These are phyloP conservation scores for Neurospora discreta DNA, from an alignment of 495 filamentous ascomycete species.

Conservation along the genomic window DNA sequence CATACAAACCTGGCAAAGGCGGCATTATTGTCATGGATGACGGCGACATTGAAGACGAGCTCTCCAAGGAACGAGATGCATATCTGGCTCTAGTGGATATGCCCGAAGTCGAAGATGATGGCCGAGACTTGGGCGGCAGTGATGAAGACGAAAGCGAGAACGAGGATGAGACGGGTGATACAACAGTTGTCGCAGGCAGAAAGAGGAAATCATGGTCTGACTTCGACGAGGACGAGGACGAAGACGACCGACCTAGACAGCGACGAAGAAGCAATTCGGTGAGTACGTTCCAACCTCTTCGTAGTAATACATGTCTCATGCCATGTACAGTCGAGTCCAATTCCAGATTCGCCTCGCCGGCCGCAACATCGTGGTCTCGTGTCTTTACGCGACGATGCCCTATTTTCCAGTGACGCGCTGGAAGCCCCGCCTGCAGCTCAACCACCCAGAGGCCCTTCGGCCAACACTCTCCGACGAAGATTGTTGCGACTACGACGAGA, in stretches of 20 bases:
- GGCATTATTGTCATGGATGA: constrained; percentile 91
- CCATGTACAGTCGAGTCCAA: constrained; percentile 43
- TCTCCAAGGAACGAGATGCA: constrained; percentile 61
- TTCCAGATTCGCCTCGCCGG: constrained; percentile 39
- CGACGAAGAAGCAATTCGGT: constrained; percentile 81
- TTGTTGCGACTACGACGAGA: constrained; percentile 65
- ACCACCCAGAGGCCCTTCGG: constrained; percentile 51
- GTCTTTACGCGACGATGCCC: constrained; percentile 32
- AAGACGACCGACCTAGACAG: constrained; percentile 60
- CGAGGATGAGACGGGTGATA: constrained; percentile 16
- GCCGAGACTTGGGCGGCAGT: constrained; percentile 42
- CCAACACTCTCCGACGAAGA: constrained; percentile 55
- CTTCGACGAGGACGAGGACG: constrained; percentile 57
- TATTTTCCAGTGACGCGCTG: constrained; percentile 28
- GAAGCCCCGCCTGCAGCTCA: constrained; percentile 46
- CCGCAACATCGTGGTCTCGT: constrained; percentile 39
- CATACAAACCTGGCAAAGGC: constrained; percentile 64
- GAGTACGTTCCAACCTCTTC: constrained; percentile 21
- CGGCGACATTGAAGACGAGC: constrained; percentile 88
- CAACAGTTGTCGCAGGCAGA: constrained; percentile 30
- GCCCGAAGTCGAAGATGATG: constrained; percentile 76
- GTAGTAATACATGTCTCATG: constrained; percentile 12
- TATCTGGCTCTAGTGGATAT: constrained; percentile 75
- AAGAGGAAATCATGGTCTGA: constrained; percentile 85
- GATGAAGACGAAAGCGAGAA: constrained; percentile 25